Base-by-base conservation (phyloP, 345 rosid genomes). In the Abelmoschus esculentus region DNA sequence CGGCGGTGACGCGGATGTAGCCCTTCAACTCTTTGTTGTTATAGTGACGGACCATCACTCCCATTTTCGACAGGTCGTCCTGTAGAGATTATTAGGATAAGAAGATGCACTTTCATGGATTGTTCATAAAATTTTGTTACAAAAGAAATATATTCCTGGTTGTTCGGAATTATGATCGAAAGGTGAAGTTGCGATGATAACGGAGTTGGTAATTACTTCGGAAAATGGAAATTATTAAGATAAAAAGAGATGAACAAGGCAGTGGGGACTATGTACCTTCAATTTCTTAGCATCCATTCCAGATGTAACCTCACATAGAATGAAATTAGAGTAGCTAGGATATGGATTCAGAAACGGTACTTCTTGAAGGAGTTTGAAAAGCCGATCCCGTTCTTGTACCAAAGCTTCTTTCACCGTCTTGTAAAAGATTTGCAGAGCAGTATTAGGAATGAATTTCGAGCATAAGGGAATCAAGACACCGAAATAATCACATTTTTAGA, bases 31-130 rank as follows among this genome's bases (percentile, higher is more conserved):
- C 96, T 75, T 82, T 82, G 42, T 87, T 95, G 34, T 86, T 82
- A 74, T 91, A 95, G 84, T 91, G 99, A 61, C 97, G 97, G 60
- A 95, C 82, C 96, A 95, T 88, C 62, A 91, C 91, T 3, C 97
- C 99, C 96, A 81, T 89, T 40, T 74, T 74, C 0, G 96, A 90
- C 66, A 95, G 96, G 78, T 91, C 95, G 9, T 88, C 97, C 96
- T 89, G 86, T 63, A 74, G n/a, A 34, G 19, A 53, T 53, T 53
- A 60, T 14, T 64, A 40, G 32, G 4, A 29, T 36, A 28, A 12
- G 34, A 58, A 59, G 63, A 29, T 32, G 22, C 64, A 31, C 15
- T 31, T 60, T 31, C 22, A 60, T 60, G 34, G 15, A 57, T 15
- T 28, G 7, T 18, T 53, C 57, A 53, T 53, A 53, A 53, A 17